Evolutionary conservation across 495 filamentous ascomycete species (phyloP).

Genomic region (Penicillium bialowiezense): DNA sequence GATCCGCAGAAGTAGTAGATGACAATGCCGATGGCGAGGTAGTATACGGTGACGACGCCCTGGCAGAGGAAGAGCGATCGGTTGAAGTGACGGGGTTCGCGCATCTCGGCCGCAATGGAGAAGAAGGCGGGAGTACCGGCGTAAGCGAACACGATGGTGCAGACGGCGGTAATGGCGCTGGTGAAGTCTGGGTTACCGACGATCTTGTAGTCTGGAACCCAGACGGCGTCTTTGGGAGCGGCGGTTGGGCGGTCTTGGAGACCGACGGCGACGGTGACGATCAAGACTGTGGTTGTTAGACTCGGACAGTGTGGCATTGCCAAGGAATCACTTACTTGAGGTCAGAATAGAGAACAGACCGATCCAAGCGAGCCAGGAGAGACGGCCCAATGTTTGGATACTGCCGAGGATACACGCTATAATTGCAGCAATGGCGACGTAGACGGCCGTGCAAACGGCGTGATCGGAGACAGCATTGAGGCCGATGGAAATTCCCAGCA

Average conservation of each 20-base stretch:
- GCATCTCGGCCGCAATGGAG: conserved; percentile 70
- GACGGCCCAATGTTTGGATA: conserved; percentile 30
- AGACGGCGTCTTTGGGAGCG: conserved; percentile 18
- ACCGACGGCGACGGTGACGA: conserved; percentile 64
- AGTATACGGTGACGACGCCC: conserved; percentile 53
- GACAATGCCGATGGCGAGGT: conserved; percentile 59
- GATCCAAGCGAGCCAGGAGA: conserved; percentile 37
- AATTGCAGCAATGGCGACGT: conserved; percentile 29
- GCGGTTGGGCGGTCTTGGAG: conserved; percentile 36
- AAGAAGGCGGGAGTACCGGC: conserved; percentile 62
- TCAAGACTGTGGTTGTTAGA: conserved; percentile 51
- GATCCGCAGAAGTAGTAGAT: conserved; percentile 68
- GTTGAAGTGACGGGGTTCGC: conserved; percentile 55
- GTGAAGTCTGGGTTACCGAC: conserved; percentile 24
- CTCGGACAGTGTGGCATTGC: too few species aligned
- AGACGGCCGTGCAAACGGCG: conserved; percentile 54
- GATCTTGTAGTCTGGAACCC: conserved; percentile 22
- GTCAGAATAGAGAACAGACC: conserved; percentile 30
- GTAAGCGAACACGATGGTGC: conserved; percentile 64
- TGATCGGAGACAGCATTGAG: conserved; percentile 61
- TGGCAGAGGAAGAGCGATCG: conserved; percentile 48
- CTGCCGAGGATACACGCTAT: conserved; percentile 25
- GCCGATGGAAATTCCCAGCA: conserved; percentile 69
- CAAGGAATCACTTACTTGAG: conserved; percentile 33
- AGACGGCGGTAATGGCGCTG: conserved; percentile 51